Evolutionary conservation across 495 filamentous ascomycete genomes (phyloP).

Genomic region (Evernia prunastri): DNA sequence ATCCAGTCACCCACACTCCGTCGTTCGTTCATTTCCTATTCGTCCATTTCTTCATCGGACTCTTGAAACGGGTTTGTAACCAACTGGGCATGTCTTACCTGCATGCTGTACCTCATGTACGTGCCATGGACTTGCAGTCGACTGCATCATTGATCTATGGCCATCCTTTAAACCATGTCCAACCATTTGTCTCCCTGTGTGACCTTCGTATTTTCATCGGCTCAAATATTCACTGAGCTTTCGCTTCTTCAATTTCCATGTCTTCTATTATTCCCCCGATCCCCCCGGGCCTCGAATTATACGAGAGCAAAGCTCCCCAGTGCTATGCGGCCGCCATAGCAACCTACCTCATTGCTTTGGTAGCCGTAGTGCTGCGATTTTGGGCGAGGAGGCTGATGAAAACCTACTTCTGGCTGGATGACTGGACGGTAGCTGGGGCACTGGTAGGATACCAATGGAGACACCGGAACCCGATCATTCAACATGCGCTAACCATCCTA

Average conservation of each 20-base stretch:
- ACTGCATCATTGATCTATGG: not conserved
- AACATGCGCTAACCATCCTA: not conserved
- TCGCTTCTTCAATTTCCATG: not conserved
- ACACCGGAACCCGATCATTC: not conserved
- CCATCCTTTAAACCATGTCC: not conserved
- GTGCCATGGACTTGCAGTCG: not conserved
- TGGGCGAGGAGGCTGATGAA: constrained; percentile 14
- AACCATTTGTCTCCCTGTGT: not conserved
- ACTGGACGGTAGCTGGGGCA: constrained; percentile 17
- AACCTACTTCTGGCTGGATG: constrained; percentile 17
- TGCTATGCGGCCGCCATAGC: not conserved
- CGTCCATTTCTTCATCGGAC: too few relatives aligned
- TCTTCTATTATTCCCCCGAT: not conserved
- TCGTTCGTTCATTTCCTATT: too few relatives aligned
- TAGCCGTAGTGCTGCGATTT: constrained; percentile 8
- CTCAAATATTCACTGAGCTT: not conserved
- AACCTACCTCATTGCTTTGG: not conserved
- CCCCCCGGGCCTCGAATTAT: not conserved
- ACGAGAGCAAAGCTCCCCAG: not conserved
- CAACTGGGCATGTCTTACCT: not conserved
- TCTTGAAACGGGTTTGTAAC: too few relatives aligned
- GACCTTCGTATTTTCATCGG: not conserved
- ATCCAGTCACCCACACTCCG: too few relatives aligned
- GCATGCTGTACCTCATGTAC: not conserved
- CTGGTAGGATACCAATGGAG: constrained; percentile 2